Conservation (phyloP, 2,329 filamentous ascomycete species). For the Talaromyces amestolkiae region DNA sequence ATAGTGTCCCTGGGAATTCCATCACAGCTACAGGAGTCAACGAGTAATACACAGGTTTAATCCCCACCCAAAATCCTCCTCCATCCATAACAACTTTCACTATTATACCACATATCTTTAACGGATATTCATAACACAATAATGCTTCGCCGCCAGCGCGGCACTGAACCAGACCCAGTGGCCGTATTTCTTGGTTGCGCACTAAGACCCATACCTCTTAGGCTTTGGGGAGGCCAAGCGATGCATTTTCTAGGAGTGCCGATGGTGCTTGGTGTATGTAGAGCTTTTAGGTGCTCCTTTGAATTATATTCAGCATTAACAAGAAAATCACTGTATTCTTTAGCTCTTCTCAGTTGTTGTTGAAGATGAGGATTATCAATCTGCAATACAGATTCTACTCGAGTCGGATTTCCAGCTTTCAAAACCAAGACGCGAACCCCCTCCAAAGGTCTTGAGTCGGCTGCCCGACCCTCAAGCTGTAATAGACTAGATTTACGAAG, state of each 20-base stretch:
- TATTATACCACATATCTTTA: no score
- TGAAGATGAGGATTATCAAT: not conserved
- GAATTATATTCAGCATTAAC: not conserved
- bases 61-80: no score
- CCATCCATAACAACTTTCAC: no score
- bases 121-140: no score
- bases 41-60: no score
- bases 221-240: slow-evolving; percentile 7
- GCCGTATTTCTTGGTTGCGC: not conserved
- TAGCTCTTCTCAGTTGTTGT: slow-evolving; percentile 1
- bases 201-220: not conserved
- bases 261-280: not conserved
- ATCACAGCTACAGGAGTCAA: no score
- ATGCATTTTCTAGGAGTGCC: not conserved
- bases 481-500: not conserved
- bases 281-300: not conserved
- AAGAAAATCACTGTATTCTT: not conserved
- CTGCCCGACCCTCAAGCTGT: slow-evolving; percentile 4
- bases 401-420: not conserved
- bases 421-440: not conserved
- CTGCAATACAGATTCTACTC: not conserved
- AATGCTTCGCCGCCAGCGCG: not conserved
- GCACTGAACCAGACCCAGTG: not conserved
- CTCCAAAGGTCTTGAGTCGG: not conserved
- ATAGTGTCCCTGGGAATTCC: no score